Conservation (phyloP, 1,284 basidiomycete species). For the Apiotrichum gamsii region DNA sequence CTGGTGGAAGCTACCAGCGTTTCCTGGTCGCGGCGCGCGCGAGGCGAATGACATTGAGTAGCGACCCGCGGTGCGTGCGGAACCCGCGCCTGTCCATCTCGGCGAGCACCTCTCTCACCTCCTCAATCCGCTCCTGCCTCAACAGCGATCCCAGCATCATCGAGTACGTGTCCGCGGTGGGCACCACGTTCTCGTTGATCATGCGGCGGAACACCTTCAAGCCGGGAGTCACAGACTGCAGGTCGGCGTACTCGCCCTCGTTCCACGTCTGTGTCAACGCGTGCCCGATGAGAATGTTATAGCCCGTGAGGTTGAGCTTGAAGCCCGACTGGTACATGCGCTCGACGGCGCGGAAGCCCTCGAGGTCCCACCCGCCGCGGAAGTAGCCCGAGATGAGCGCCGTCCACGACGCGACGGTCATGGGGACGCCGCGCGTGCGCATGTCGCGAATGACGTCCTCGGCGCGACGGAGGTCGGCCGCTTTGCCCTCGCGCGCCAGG, state of each 20-base stretch:
- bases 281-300: slow-evolving; percentile 65
- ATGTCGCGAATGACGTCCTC: slow-evolving; percentile 63
- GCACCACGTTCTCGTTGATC: slow-evolving; percentile 51
- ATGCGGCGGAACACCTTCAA: slow-evolving; percentile 60
- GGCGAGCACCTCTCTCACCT: slow-evolving; percentile 57
- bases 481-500: slow-evolving; percentile 56
- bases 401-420: slow-evolving; percentile 46
- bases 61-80: slow-evolving; percentile 41
- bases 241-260: slow-evolving; percentile 24
- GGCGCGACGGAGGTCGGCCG: slow-evolving; percentile 56
- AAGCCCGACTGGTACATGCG: slow-evolving; percentile 58
- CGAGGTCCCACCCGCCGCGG: slow-evolving; percentile 37
- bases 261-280: slow-evolving; percentile 46
- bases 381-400: slow-evolving; percentile 45
- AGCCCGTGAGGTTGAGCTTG: slow-evolving; percentile 58
- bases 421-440: slow-evolving; percentile 53
- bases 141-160: slow-evolving; percentile 61
- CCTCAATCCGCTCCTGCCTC: slow-evolving; percentile 42
- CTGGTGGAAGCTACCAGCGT: too few relatives aligned
- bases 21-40: too few relatives aligned
- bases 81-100: slow-evolving; percentile 54
- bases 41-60: slow-evolving; percentile 45
- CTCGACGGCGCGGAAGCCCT: slow-evolving; percentile 51
- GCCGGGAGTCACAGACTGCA: too few relatives aligned
- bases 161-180: slow-evolving; percentile 65